Evolutionary conservation across 1,284 basidiomycete genomes (phyloP).

Genomic region (Grifola frondosa): DNA sequence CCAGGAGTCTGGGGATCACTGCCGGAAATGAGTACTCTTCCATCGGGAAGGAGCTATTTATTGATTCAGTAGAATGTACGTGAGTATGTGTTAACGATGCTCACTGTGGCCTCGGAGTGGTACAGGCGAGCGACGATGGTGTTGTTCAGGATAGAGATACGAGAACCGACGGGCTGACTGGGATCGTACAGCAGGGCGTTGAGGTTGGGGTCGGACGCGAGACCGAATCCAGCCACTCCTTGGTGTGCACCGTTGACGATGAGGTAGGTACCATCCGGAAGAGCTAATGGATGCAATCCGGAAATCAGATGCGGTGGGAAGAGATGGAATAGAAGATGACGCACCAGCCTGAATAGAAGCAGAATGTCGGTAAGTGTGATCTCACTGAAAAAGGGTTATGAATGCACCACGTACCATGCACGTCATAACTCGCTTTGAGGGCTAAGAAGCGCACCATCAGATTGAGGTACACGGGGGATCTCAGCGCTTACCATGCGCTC

Average conservation of each 20-base stretch:
- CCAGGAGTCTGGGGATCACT: constrained; percentile 61
- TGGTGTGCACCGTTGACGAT: constrained; percentile 69
- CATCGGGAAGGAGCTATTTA: constrained; percentile 56
- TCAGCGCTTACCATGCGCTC: constrained; percentile 64
- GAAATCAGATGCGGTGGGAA: background rate
- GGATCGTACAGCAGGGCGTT: constrained; percentile 72
- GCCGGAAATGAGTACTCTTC: constrained; percentile 70
- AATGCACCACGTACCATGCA: constrained; percentile 49
- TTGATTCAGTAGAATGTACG: background rate
- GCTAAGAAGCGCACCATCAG: constrained; percentile 39
- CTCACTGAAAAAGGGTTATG: background rate
- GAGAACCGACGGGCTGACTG: constrained; percentile 51
- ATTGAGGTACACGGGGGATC: background rate
- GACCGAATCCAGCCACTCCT: constrained; percentile 73
- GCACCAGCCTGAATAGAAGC: constrained; percentile 20
- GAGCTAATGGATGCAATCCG: constrained; percentile 28
- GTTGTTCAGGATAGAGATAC: constrained; percentile 64
- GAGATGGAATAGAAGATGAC: constrained; percentile 1
- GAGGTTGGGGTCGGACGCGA: constrained; percentile 63
- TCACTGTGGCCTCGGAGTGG: constrained; percentile 64
- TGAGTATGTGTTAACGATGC: constrained; percentile 1
- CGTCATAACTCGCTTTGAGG: constrained; percentile 72
- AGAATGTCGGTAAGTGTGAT: background rate
- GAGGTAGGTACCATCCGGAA: constrained; percentile 74
- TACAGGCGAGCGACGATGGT: constrained; percentile 82